Evolutionary conservation across 768 basidiomycete species (phyloP), one percentile per base, ranked within the genome.

Genomic region (Kwoniella shandongensis): DNA sequence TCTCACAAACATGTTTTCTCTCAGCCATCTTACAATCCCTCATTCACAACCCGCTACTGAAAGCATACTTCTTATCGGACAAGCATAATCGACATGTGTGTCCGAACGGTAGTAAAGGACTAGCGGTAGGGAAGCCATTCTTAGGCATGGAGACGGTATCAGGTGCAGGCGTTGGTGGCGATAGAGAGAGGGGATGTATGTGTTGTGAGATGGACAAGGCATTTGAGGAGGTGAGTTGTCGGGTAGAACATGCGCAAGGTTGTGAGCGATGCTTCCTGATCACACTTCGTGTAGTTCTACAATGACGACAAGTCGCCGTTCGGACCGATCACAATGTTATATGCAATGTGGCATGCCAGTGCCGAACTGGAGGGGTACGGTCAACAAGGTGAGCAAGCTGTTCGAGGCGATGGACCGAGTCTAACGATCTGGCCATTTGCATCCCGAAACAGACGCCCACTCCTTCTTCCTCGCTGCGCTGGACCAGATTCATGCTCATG

Each of bases 1-100:
- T 94, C 0, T 90, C 91, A 1, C 87, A 91, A 74, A 97, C 92
- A 0, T 98, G 94, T 71, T 97, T 91, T 78, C 81, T 98, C 66
- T 94, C 91, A 62, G 91, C 87, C 49, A 85, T 96, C 20, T 81
- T 98, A 11, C 94, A 98, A 75, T 84, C 84, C 12, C 86, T 98
- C 67, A 80, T 89, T 7, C 88, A 90, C 76, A 98, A 96, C 66
- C 93, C 94, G 0, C 80, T 94, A 4, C 79, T 97, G 4, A 84
- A 90, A 30, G 88, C 89, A 65, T 89, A 88, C 74, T 97, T 91
- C 69, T 84, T 97, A 23, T 83, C 87, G 54, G 94, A 97, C 76
- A 88, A 85, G 73, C 94, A 98, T 72, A 91, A 92, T 69, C 81
- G 74, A 11, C 64, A 67, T 40, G 39, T 72, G 6, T 78, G 77